Base-by-base conservation (phyloP, 2,329 filamentous ascomycete species). In the Hymenoscyphus salicellus region DNA sequence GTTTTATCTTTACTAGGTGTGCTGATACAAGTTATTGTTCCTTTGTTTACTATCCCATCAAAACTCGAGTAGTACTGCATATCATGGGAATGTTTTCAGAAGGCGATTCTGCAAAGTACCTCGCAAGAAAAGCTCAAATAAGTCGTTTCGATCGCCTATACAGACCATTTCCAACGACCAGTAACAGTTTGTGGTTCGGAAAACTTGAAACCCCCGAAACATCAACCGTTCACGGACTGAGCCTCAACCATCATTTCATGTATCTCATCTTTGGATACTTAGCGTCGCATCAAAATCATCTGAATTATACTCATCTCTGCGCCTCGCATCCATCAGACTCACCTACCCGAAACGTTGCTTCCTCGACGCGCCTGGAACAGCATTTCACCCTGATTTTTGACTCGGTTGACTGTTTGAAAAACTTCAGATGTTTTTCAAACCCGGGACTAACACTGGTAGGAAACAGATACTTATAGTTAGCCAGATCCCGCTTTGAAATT, bases 331-430 rank as follows among this genome's bases (percentile, higher is more conserved):
- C 55, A 30, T 56, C 55, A 56, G 55, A 56, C 26, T 52, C 17
- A 46, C 41, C 20, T 23, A 14, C 20, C 46, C 23, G 46, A 52
- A 52, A 52, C 46, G 20, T 26, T 26, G n/a, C 36, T 59, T 46
- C 36, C 43, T 33, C 33, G 8, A 59, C 57, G 43, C 36, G 23
- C 16, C 57, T 59, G 57, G 32, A 59, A 59, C 57, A 59, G 28
- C 55, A 26, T 26, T 55, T 38, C 55, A 55, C 26, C 10, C 57
- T 41, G 26, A 26, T 16, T 41, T 38, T 46, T 20, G 55, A 52
- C 46, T 14, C 20, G 10, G 11, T 52, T 52, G 20, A 23, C n/a
- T 52, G 46, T 52, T 52, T 26, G 46, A 52, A 52, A 20, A 14
- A 23, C 23, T 52, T 52, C 46, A 52, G 46, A 52, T 52, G 46